Percentiles rank a stretch among this genome's conserved stretches.
Conservation (phyloP, 768 basidiomycete genomes). For the Macrocybe gigantea region DNA sequence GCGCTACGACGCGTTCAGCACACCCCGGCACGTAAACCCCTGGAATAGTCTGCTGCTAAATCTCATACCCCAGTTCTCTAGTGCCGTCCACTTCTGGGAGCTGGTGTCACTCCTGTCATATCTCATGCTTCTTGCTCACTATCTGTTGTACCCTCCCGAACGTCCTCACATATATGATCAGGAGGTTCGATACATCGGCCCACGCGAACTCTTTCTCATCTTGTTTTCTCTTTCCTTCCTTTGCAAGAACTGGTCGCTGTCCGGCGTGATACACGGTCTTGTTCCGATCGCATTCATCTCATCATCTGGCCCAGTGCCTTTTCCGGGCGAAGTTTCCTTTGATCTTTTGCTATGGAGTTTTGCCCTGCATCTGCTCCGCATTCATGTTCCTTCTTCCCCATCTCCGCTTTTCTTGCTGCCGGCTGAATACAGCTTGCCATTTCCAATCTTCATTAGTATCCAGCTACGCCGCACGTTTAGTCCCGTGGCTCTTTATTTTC, state of each 20-base stretch:
- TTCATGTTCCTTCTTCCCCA: conserved; percentile 40
- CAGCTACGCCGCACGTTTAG: conserved; percentile 30
- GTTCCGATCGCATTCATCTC: conserved; percentile 34
- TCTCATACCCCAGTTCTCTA: conserved; percentile 12
- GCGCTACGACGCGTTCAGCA: conserved; percentile 32
- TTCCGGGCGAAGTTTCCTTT: conserved; percentile 34
- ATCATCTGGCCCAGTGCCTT: conserved; percentile 35
- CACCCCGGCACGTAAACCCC: conserved; percentile 35
- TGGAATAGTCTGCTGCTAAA: not conserved
- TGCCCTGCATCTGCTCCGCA: conserved; percentile 32
- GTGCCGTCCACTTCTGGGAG: conserved; percentile 40
- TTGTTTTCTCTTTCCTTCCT: conserved; percentile 33
- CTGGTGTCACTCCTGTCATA: conserved; percentile 30
- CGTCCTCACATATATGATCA: conserved; percentile 17
- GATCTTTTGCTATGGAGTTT: conserved; percentile 33
- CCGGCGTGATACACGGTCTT: conserved; percentile 28
- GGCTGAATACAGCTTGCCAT: conserved; percentile 34
- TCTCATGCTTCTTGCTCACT: conserved; percentile 35
- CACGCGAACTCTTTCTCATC: conserved; percentile 32
- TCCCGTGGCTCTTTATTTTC: conserved; percentile 39
- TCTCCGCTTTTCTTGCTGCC: conserved; percentile 38
- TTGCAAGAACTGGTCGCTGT: conserved; percentile 22
- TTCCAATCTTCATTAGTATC: conserved; percentile 34
- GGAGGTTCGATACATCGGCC: conserved; percentile 14
- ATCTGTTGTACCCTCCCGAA: conserved; percentile 34